Base-by-base conservation (phyloP, 1,284 basidiomycete species). In the Ganoderma boninense region DNA sequence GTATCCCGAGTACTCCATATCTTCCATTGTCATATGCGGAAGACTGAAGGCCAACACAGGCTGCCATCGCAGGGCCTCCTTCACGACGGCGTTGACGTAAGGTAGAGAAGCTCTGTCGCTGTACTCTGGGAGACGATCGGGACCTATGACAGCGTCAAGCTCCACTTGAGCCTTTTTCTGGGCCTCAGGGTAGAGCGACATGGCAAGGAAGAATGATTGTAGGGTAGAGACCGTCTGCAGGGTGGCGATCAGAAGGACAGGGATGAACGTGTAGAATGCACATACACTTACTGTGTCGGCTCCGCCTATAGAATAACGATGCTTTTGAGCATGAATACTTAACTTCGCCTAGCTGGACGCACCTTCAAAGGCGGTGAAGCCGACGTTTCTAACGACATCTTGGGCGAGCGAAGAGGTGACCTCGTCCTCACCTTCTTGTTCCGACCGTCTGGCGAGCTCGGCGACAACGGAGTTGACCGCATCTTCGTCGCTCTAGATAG, bases 151-250 rank as follows among this genome's bases (percentile, higher is more conserved):
- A 8, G 71, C 66, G 69, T 83, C 82, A 13, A 85, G 67, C 66
- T 84, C 82, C 44, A 73, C 78, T 61, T 80, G 82, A 1, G 81
- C 83, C 38, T 75, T 78, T 6, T 68, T 71, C 64, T 81, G 80
- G 10, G 80, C 75, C 5, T 82, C 80, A 0, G 80, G 83, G 52
- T 79, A 72, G 49, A 80, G 74, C 1, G 77, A 72, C 77, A 82
- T 79, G 0, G 79, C 77, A 16, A 83, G 73, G 67, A 82, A 78
- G 68, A 82, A 81, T 1, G 66, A 52, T 4, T 52, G 65, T 14
- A 66, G 46, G 7, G 66, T 64, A 11, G 62, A 42, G 43, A 52
- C 54, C 7, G 67, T 69, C 67, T 69, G 49, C 20, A 23, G 18
- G 7, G 10, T 14, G 20, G 23, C 8, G 2, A 40, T 60, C 40